Conservation (phyloP, 176 grass and related monocot species). For the Phoenix dactylifera region DNA sequence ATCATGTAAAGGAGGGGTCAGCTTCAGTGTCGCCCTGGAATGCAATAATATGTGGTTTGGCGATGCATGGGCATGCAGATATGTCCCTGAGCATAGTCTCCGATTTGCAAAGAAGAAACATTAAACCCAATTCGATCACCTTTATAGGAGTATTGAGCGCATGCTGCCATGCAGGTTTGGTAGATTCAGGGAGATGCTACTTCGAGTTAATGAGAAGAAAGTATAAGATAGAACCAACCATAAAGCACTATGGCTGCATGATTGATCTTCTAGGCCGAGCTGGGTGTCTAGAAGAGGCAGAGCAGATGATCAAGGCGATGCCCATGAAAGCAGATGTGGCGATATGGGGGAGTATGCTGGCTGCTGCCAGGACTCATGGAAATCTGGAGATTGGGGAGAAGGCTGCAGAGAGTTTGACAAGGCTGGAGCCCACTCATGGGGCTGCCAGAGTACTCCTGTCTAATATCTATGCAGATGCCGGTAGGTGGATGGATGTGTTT, state of each 20-base stretch:
- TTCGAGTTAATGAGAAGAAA: conserved; percentile 40
- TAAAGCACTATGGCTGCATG: conserved; percentile 94
- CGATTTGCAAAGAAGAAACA: conserved; percentile 30
- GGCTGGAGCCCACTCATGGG: conserved; percentile 44
- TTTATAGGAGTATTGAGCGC: conserved; percentile 40
- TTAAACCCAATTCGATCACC: conserved; percentile 59
- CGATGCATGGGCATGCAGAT: conserved; percentile 57
- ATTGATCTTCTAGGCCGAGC: conserved; percentile 70
- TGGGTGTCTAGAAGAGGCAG: conserved; percentile 67
- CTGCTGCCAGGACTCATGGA: conserved; percentile 51
- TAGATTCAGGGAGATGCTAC: conserved; percentile 36
- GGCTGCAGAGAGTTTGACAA: conserved; percentile 46
- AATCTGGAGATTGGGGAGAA: conserved; percentile 52
- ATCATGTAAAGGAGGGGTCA: conserved; percentile 19
- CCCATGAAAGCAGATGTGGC: conserved; percentile 68
- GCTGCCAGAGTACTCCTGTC: conserved; percentile 48
- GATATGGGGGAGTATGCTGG: conserved; percentile 66
- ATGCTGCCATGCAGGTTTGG: conserved; percentile 56
- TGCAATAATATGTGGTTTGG: conserved; percentile 64
- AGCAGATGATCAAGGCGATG: conserved; percentile 40
- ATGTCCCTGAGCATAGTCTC: conserved; percentile 45
- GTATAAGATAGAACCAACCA: conserved; percentile 33
- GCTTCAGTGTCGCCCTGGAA: conserved; percentile 65
- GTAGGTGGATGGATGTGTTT: conserved; percentile 38
- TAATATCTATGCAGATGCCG: conserved; percentile 50